Conservation (phyloP, 805 yeast species). For the Teunomyces atbi region DNA sequence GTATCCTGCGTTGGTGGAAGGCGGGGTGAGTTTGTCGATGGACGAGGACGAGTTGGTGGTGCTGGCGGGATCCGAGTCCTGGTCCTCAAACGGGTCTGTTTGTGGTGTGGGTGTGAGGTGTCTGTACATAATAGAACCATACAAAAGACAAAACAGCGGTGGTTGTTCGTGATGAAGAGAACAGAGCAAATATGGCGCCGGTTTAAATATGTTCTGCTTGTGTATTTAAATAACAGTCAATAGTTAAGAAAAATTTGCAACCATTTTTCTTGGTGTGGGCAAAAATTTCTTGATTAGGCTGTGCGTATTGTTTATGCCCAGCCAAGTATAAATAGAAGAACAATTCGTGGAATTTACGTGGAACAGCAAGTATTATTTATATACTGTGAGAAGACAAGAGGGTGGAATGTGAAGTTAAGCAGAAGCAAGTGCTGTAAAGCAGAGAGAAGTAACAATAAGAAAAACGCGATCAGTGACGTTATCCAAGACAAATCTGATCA, state of each 20-base stretch:
- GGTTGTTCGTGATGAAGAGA: too few relatives aligned
- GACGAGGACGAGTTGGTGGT: not conserved
- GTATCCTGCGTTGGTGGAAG: not conserved
- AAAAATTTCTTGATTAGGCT: not conserved
- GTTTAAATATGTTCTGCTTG: not conserved
- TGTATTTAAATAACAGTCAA: not conserved
- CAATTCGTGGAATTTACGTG: not conserved
- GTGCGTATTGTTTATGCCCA: not conserved
- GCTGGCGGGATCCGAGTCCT: not conserved
- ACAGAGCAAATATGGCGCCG: too few relatives aligned
- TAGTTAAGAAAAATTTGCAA: slow-evolving; percentile 2
- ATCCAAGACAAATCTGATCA: too few relatives aligned
- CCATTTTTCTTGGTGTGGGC: slow-evolving; percentile 2
- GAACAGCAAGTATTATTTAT: too few relatives aligned
- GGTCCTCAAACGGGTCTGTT: slow-evolving; percentile 1
- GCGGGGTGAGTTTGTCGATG: not conserved
- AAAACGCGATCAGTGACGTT: too few relatives aligned
- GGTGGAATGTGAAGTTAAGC: too few relatives aligned
- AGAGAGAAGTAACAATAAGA: too few relatives aligned
- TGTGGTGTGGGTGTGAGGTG: slow-evolving; percentile 1
- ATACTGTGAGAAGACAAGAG: too few relatives aligned
- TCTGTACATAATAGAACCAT: not conserved
- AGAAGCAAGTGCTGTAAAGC: too few relatives aligned
- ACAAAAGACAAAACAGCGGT: too few relatives aligned
- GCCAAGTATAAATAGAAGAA: not conserved